Evolutionary conservation across 805 yeast genomes (phyloP), one percentile per base, ranked within the genome.

Genomic region (Candida argentea): DNA sequence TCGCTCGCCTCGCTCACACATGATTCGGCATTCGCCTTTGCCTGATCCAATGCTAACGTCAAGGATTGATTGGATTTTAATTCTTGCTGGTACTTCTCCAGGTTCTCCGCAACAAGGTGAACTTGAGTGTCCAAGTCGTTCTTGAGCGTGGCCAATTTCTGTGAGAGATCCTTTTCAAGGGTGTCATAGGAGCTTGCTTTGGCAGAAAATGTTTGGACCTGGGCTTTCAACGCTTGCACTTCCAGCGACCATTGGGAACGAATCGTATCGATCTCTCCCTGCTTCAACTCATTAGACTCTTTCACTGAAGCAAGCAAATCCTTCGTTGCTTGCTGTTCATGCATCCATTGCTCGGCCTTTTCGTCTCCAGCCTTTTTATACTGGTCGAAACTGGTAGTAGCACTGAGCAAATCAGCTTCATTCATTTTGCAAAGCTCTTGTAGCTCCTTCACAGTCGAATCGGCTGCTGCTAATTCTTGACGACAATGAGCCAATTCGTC

Each of bases 351-450:
- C 7, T 38, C 27, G 20, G 43, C 33, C 21, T 44, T 46, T 3
- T 34, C 31, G 4, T 55, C 55, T 10, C 42, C 30, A 5, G 55
- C 52, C 5, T 14, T 28, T 31, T 44, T 57, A 25, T 44, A 53
- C n/a, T 46, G 42, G 16, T 59, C 83, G 44, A 67, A 78, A 1
- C 76, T 58, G 13, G 57, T 55, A 16, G 70, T 73, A 34, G 82
- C 57, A 25, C 65, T 59, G 21, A 56, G 51, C 21, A 83, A 57
- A 4, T 86, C 73, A 29, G 68, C 70, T 43, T 83, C 93, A 3
- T 84, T 72, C 9, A 80, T 72, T 28, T 54, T 52, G 0, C 86
- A 75, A 22, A 83, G 64, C n/a, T 57, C 58, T 32, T 75, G 70
- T 45, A 76, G 70, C 38, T 78, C 76, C n/a, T 62, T 62, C 6